A percentile compares a stretch with the other conserved stretches of the same genome.
Conservation (phyloP, 495 filamentous ascomycete genomes). For the Lepraria neglecta region DNA sequence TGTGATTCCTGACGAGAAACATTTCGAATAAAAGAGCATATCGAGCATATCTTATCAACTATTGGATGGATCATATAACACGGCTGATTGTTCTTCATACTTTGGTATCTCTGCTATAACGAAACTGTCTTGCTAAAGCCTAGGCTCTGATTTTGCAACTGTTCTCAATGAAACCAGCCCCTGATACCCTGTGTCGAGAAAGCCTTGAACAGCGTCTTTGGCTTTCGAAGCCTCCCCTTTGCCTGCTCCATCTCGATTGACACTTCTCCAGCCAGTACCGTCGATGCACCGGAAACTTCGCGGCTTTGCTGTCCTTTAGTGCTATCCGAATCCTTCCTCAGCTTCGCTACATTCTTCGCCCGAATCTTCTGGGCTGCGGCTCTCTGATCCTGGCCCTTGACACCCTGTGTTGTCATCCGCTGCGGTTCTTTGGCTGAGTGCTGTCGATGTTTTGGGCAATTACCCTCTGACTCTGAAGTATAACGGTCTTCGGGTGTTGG, state of each 20-base stretch:
- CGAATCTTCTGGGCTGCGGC: background rate
- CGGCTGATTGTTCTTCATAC: background rate
- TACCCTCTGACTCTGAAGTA: background rate
- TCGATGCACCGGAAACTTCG: background rate
- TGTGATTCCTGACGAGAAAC: background rate
- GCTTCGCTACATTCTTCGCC: background rate
- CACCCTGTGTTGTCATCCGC: too few species aligned
- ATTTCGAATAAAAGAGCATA: background rate
- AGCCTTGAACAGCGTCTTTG: conserved; percentile 35
- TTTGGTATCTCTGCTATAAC: background rate
- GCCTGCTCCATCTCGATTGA: background rate
- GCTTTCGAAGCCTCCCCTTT: conserved; percentile 18
- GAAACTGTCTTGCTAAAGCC: background rate
- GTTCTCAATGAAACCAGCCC: conserved; percentile 36
- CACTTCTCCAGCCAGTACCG: background rate
- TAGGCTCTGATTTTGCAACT: background rate
- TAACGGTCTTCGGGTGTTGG: background rate
- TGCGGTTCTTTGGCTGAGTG: background rate
- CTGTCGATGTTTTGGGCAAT: background rate
- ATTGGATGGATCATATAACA: background rate
- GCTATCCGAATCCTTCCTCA: background rate
- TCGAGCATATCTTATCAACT: background rate
- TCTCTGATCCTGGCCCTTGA: too few species aligned
- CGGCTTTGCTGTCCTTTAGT: background rate
- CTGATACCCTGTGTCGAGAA: conserved; percentile 39